phyloP scores from a whole-genome alignment of 2,329 filamentous ascomycete genomes.

The Alternaria novae-zelandiae region DNA sequence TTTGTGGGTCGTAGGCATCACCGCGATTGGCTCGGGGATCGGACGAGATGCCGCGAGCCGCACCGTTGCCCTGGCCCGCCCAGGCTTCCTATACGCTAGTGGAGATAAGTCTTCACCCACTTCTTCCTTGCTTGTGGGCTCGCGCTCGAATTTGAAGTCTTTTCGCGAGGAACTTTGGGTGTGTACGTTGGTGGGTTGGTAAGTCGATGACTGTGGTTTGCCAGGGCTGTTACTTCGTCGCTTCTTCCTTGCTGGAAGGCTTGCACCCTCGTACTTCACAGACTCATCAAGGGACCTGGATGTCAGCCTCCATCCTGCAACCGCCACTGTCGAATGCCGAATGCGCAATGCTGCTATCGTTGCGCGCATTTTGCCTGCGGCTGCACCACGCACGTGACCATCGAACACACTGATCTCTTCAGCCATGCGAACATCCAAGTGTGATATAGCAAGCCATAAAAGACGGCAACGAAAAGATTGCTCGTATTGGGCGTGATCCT shows the following conservation, averaged over 20 bases:
- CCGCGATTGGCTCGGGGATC: neutral
- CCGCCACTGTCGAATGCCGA: no score
- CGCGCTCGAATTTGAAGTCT: no score
- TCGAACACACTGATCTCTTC: neutral
- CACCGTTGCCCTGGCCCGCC: neutral
- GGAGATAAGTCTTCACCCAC: neutral
- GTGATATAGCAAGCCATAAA: neutral
- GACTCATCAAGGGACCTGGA: neutral
- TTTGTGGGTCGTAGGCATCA: neutral
- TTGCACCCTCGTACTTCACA: neutral
- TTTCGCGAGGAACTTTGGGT: no score
- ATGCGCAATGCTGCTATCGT: neutral
- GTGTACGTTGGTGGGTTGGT: no score
- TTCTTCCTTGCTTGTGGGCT: neutral
- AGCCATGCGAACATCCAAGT: neutral
- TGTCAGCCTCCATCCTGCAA: rapidly evolving
- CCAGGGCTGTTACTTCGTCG: no score
- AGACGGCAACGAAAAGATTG: neutral
- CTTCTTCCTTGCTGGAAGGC: neutral
- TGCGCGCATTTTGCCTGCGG: neutral
- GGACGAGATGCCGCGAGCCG: neutral
- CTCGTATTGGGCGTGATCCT: neutral
- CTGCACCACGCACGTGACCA: neutral
- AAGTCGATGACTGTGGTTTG: no score
- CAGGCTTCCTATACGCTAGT: neutral